Conservation (phyloP, 192 early-diverging fungal genomes). For the Coemansia sp. region DNA sequence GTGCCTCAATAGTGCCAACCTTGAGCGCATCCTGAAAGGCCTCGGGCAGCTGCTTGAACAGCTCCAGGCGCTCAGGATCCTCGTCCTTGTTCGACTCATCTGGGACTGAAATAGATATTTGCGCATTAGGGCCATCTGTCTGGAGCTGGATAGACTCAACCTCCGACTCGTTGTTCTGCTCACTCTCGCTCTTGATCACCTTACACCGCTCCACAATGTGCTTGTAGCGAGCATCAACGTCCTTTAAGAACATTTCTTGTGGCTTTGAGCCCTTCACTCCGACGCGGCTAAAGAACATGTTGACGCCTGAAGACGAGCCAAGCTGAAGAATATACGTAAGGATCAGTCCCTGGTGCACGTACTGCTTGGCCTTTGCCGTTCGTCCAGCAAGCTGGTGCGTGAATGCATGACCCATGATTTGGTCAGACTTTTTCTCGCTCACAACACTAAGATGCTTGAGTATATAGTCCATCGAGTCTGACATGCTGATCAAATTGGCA, state of each 20-base stretch:
- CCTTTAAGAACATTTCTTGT: slow-evolving; percentile 77
- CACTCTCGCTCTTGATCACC: slow-evolving; percentile 61
- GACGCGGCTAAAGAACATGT: slow-evolving; percentile 76
- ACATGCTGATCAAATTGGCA: slow-evolving; percentile 59
- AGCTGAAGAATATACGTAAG: slow-evolving; percentile 84
- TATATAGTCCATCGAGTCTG: slow-evolving; percentile 66
- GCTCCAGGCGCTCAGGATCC: slow-evolving; percentile 62
- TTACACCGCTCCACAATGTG: slow-evolving; percentile 77
- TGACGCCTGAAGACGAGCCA: slow-evolving; percentile 78
- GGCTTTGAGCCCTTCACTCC: slow-evolving; percentile 57
- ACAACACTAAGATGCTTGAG: slow-evolving; percentile 69
- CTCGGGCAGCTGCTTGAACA: slow-evolving; percentile 69
- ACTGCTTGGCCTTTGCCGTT: slow-evolving; percentile 65
- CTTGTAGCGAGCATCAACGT: slow-evolving; percentile 82
- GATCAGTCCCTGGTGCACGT: slow-evolving; percentile 78
- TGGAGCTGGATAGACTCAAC: slow-evolving; percentile 74
- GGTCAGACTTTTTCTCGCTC: slow-evolving; percentile 69
- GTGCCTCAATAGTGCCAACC: slow-evolving; percentile 73
- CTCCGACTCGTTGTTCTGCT: slow-evolving; percentile 37
- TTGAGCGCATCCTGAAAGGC: slow-evolving; percentile 75
- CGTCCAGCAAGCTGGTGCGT: slow-evolving; percentile 71
- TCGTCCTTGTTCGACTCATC: slow-evolving; percentile 55
- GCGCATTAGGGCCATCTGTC: slow-evolving; percentile 67
- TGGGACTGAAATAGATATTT: slow-evolving; percentile 69
- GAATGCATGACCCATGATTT: slow-evolving; percentile 86